Conservation (phyloP, 208 protist genomes). For the Trypanosoma grayi region DNA sequence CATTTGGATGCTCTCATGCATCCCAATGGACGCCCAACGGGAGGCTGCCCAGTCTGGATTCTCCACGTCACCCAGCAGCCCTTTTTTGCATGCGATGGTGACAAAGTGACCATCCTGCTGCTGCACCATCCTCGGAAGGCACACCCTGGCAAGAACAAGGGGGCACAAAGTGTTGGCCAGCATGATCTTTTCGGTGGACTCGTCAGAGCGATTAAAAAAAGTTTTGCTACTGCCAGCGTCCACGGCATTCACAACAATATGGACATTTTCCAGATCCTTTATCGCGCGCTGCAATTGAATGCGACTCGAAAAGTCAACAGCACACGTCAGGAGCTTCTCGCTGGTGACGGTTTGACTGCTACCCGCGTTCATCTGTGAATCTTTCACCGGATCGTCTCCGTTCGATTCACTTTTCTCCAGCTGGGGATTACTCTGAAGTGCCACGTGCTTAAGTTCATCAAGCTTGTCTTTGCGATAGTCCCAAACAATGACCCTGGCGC, state of each 20-base stretch:
- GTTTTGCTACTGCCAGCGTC: slow-evolving; percentile 22
- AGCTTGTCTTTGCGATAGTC: slow-evolving; percentile 49
- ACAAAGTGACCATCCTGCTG: slow-evolving; percentile 32
- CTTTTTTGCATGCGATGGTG: slow-evolving; percentile 32
- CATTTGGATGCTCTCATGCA: slow-evolving; percentile 59
- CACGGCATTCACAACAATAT: slow-evolving; percentile 52
- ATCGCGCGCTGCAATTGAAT: slow-evolving; percentile 44
- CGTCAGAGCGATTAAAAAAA: slow-evolving; percentile 44
- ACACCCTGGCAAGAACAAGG: slow-evolving; percentile 31
- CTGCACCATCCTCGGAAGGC: slow-evolving; percentile 35
- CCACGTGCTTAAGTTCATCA: slow-evolving; percentile 42
- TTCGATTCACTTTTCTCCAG: neutral
- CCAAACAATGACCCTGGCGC: slow-evolving; percentile 58
- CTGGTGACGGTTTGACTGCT: neutral
- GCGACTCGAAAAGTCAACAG: slow-evolving; percentile 42
- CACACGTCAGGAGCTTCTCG: neutral
- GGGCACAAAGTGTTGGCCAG: slow-evolving; percentile 34
- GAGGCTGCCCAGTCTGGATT: slow-evolving; percentile 50
- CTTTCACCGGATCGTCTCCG: neutral
- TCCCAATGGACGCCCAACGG: slow-evolving; percentile 47
- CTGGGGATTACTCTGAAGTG: neutral
- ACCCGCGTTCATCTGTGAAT: neutral
- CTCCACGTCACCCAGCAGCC: slow-evolving; percentile 16
- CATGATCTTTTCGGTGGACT: slow-evolving; percentile 49
- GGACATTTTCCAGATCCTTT: slow-evolving; percentile 36